Conservation (phyloP, 371 early-diverging fungal genomes). For the Smittium mucronatum region DNA sequence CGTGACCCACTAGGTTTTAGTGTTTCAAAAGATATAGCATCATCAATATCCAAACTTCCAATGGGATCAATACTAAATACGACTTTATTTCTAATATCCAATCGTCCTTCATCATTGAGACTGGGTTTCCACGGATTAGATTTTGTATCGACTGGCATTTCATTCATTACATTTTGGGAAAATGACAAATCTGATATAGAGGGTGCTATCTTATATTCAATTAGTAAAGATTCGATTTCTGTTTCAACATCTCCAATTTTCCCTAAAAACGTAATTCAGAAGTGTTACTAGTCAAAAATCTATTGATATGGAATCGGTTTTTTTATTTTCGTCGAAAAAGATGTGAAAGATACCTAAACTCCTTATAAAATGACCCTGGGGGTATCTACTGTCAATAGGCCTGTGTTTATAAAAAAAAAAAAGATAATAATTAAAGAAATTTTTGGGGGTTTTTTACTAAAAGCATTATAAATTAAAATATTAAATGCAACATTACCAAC, state of each 20-base stretch:
- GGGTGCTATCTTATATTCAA: slow-evolving; percentile 61
- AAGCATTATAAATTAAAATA: not conserved
- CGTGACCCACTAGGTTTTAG: slow-evolving; percentile 31
- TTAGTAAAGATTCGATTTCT: slow-evolving; percentile 60
- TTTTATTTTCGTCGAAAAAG: too few species aligned
- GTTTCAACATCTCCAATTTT: slow-evolving; percentile 47
- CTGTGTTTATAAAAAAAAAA: slow-evolving; percentile 45
- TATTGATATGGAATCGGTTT: too few species aligned
- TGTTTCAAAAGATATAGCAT: slow-evolving; percentile 71
- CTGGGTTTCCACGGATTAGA: slow-evolving; percentile 44
- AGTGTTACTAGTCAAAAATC: too few species aligned
- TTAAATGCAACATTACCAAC: slow-evolving; percentile 39
- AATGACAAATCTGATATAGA: slow-evolving; percentile 55
- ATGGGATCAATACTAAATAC: slow-evolving; percentile 79
- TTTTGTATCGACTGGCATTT: slow-evolving; percentile 49
- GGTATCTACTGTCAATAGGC: slow-evolving; percentile 63
- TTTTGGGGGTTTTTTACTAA: slow-evolving; percentile 16
- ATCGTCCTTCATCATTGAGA: slow-evolving; percentile 30
- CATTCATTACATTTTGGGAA: slow-evolving; percentile 47
- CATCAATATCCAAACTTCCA: slow-evolving; percentile 89
- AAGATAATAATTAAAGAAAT: not conserved
- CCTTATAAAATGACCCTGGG: slow-evolving; percentile 81
- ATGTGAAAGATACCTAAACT: slow-evolving; percentile 60
- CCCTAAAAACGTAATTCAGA: not conserved
- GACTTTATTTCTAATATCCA: slow-evolving; percentile 36